phyloP scores from a whole-genome alignment of 2,329 filamentous ascomycete species.

The Ascosphaera apis region DNA sequence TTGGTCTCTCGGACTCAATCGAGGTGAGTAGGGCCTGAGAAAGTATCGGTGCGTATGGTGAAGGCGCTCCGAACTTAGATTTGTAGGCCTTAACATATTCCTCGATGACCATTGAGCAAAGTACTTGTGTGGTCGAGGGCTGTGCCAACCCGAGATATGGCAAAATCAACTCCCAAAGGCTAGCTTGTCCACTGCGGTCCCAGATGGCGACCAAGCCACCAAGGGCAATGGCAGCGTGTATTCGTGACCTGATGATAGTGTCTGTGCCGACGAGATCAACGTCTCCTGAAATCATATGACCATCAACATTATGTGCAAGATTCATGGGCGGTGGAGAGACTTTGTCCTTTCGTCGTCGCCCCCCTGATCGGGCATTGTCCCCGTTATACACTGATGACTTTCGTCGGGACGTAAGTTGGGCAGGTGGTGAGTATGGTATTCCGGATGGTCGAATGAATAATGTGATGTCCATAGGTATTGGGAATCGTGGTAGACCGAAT shows the following conservation, averaged over 20 bases:
- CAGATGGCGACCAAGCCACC: constrained; percentile 62
- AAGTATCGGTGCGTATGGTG: constrained; percentile 17
- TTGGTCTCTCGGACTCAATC: constrained; percentile 58
- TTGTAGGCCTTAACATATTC: constrained; percentile 47
- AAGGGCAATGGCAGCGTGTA: constrained; percentile 68
- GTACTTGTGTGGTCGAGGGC: constrained; percentile 58
- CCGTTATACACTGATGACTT: constrained; percentile 12
- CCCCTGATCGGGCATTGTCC: constrained; percentile 38
- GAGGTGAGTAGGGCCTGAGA: constrained; percentile 44
- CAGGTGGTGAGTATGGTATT: constrained; percentile 37
- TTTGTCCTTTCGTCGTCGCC: constrained; percentile 68
- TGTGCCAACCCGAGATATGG: constrained; percentile 37
- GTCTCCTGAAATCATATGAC: constrained; percentile 93
- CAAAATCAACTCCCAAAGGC: constrained; percentile 42
- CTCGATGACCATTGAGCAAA: constrained; percentile 62
- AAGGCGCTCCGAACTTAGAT: constrained; percentile 8
- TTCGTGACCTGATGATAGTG: constrained; percentile 65
- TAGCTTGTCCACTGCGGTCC: constrained; percentile 29
- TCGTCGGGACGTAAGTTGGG: constrained; percentile 29
- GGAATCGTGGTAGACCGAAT: constrained; percentile 74
- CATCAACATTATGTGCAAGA: constrained; percentile 84
- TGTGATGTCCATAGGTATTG: constrained; percentile 72
- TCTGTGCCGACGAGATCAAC: constrained; percentile 85
- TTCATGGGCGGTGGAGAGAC: constrained; percentile 22
- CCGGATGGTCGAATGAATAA: constrained; percentile 90